A percentile compares a stretch with the other conserved stretches of the same genome.
Conservation (phyloP, 139 green algal genomes). For the Nannochloris sp. region DNA sequence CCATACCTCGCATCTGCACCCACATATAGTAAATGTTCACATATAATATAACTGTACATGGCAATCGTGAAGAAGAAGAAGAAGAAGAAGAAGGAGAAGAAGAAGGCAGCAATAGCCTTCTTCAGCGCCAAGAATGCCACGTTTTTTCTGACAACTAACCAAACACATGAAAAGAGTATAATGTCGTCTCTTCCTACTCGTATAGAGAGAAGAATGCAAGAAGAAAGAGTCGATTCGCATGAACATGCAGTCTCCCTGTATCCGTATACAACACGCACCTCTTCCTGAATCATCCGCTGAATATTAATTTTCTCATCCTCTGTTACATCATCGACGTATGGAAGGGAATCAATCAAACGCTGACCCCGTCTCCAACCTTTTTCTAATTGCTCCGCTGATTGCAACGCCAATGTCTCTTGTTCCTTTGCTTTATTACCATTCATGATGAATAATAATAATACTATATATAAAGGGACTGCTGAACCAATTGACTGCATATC, state of each 20-base stretch:
- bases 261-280: conserved; percentile 34
- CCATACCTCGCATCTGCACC: conserved; percentile 30
- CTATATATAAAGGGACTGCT: too few relatives aligned
- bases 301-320: conserved; percentile 35
- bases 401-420: too few relatives aligned
- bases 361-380: conserved; percentile 44
- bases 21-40: background rate
- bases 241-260: too few relatives aligned
- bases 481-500: too few relatives aligned
- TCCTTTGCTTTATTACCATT: too few relatives aligned
- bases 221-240: background rate
- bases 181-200: background rate
- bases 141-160: too few relatives aligned
- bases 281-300: conserved; percentile 62
- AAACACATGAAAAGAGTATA: too few relatives aligned
- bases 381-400: background rate
- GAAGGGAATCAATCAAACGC: conserved; percentile 62
- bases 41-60: too few relatives aligned
- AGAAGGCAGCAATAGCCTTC: too few relatives aligned
- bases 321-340: conserved; percentile 61
- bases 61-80: background rate
- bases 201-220: background rate
- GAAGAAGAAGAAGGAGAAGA: too few relatives aligned
- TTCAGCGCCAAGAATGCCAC: too few relatives aligned
- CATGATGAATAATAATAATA: too few relatives aligned